Evolutionary conservation across 148 eudicot genomes (phyloP), one percentile per base, ranked within the genome.

Genomic region (Rhododendron ferrugineum): DNA sequence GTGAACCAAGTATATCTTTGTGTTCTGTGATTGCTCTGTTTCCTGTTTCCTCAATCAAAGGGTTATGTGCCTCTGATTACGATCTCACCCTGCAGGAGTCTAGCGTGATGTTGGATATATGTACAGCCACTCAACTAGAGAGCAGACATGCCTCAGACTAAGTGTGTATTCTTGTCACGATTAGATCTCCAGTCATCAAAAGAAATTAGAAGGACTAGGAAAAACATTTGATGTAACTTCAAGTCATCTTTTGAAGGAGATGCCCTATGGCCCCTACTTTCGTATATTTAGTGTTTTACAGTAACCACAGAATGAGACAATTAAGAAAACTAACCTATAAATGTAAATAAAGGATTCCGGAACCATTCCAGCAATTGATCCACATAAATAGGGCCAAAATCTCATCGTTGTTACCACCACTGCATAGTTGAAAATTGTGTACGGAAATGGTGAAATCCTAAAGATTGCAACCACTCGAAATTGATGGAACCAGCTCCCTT

Each of bases 261-360:
- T 13, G 8, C 72, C 74, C 36, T n/a, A n/a, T n/a, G n/a, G n/a
- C n/a, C n/a, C n/a, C n/a, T 20, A 2, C 50, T 20, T 30, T 42
- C 52, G 79, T 72, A 49, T 30, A 49, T 18, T 20, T 26, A 28
- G 34, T 46, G 49, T 22, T 44, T 40, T 23, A 23, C 11, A 28
- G 18, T 26, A 83, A 20, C 85, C 28, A 49, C 18, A 72, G 6
- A 84, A 5, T 34, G 46, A 70, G 32, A 66, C 32, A 85, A 74
- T 58, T 66, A 22, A 28, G 72, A 83, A 49, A 81, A 87, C 92
- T 86, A 50, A 96, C 99, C 93, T 95, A 86, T 96, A 96, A 60
- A 96, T 96, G 92, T 94, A 94, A 66, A 96, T 84, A 87, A 92
- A 96, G 88, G 98, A 90, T 89, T 96, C 99, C 66, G 99, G 99